A percentile compares a stretch with the other conserved stretches of the same genome.
Evolutionary conservation across 768 basidiomycete species (phyloP).

Genomic region (Royoungia palumana): DNA sequence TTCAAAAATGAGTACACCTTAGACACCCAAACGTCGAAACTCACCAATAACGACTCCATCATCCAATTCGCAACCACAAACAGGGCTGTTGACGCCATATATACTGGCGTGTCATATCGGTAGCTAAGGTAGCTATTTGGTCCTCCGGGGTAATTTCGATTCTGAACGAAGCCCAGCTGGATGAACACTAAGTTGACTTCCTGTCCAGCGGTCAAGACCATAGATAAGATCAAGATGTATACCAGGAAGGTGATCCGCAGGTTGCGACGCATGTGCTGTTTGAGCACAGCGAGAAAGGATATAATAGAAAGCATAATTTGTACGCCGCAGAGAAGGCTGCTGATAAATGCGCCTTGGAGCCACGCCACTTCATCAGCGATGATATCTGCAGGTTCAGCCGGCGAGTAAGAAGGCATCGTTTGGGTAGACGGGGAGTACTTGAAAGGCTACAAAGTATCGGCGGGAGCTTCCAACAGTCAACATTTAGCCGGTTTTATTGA

Average conservation of each 20-base stretch:
- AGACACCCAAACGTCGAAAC: not conserved
- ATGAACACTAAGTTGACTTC: constrained; percentile 9
- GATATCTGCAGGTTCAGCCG: not conserved
- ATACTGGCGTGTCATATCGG: not conserved
- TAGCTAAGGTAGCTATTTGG: constrained; percentile 7
- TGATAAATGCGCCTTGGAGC: constrained; percentile 23
- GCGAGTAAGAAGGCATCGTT: constrained; percentile 7
- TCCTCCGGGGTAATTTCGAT: constrained; percentile 13
- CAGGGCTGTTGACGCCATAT: constrained; percentile 3
- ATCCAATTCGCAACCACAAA: constrained; percentile 22
- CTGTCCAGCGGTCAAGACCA: constrained; percentile 17
- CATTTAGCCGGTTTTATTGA: constrained; percentile 3
- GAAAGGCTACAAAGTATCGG: constrained; percentile 4
- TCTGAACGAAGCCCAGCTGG: constrained; percentile 14
- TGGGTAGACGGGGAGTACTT: not conserved
- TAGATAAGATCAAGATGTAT: constrained; percentile 14
- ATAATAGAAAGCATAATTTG: constrained; percentile 18
- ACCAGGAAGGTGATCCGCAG: constrained; percentile 11
- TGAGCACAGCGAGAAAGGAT: constrained; percentile 18
- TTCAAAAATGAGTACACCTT: not conserved
- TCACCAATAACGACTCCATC: constrained; percentile 22
- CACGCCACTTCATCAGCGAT: constrained; percentile 12
- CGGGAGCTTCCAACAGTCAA: not conserved
- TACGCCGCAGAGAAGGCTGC: constrained; percentile 18
- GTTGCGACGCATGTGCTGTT: constrained; percentile 7